Base-by-base conservation (phyloP, 2,329 filamentous ascomycete genomes). In the Fusarium fujikuroi region DNA sequence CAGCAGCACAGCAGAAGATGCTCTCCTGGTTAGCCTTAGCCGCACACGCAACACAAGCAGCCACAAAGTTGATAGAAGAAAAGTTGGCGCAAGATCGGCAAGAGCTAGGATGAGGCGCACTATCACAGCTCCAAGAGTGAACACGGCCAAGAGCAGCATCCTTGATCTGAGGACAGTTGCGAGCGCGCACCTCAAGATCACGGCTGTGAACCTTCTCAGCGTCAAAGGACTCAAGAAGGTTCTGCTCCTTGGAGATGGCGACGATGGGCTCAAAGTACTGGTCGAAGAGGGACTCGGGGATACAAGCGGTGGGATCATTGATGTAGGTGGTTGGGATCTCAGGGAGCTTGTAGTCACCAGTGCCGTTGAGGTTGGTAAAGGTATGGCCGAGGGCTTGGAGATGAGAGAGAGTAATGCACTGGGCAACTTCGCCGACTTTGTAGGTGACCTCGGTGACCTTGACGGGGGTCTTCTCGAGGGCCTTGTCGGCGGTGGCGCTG, bases 201-300 rank as follows among this genome's bases (percentile, higher is more conserved):
- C 65, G 54, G 28, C 37, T 39, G 3, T 66, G 66, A 9, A 60
- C 30, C 16, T 60, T 42, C n/a, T 57, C 59, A 8, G 50, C 44
- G 44, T 60, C 61, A n/a, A 54, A 54, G 2, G 50, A n/a, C 34
- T 64, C 43, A 3, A 72, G 63, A n/a, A 72, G 50, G 21, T 72
- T 47, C 16, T 72, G 40, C 23, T 72, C 21, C 59, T 72, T 72
- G 44, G 69, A 44, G 36, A 72, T 44, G 23, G 59, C 63, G 12
- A 72, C 69, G 21, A 72, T 60, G 40, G 67, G 63, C 40, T 71
- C 67, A 25, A 71, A 72, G 59, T 71, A 72, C 34, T 60, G 21
- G 28, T 71, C 67, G 21, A 50, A 72, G 32, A 72, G 69, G 4
- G 67, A 68, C 36, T 71, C 63, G 1, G 69, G 69, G 10, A 72